Percentiles rank a stretch among this genome's conserved stretches.
Evolutionary conservation across 441 rosid genomes (phyloP).

Genomic region (Raphanus hybrid): DNA sequence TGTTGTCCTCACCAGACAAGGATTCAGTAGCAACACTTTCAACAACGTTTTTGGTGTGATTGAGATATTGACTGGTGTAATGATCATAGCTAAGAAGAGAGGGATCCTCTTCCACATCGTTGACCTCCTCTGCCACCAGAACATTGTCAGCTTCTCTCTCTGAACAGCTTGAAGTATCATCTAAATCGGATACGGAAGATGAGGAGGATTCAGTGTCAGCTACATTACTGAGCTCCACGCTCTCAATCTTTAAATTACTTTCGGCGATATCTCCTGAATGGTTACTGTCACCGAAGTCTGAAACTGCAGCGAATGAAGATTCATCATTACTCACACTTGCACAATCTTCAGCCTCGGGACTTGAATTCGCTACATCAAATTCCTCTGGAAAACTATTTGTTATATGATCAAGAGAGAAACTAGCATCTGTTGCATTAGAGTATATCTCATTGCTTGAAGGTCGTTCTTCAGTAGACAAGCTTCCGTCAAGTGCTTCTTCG

Average conservation of each 20-base stretch:
- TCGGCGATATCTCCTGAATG: slow-evolving; percentile 25
- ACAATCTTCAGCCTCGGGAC: slow-evolving; percentile 21
- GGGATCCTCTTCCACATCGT: slow-evolving; percentile 33
- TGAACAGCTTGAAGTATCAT: slow-evolving; percentile 38
- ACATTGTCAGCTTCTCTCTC: slow-evolving; percentile 31
- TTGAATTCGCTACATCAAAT: neutral
- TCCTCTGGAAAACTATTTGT: neutral
- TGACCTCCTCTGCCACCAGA: slow-evolving; percentile 41
- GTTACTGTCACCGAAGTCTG: slow-evolving; percentile 13
- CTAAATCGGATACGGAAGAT: slow-evolving; percentile 13
- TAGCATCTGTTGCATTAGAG: slow-evolving; percentile 23
- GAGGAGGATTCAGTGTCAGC: slow-evolving; percentile 30
- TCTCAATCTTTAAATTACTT: slow-evolving; percentile 38
- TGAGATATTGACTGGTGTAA: slow-evolving; percentile 33
- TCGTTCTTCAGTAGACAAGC: slow-evolving; percentile 26
- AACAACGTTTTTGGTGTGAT: slow-evolving; percentile 21
- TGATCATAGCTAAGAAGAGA: slow-evolving; percentile 35
- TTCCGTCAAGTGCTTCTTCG: slow-evolving; percentile 23
- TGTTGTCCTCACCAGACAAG: slow-evolving; percentile 33
- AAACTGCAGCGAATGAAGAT: slow-evolving; percentile 23
- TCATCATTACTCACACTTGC: slow-evolving; percentile 27
- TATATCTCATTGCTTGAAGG: slow-evolving; percentile 6
- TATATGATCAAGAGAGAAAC: slow-evolving; percentile 24
- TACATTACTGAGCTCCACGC: slow-evolving; percentile 35
- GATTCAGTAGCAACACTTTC: slow-evolving; percentile 33